A percentile compares a stretch with the other conserved stretches of the same genome.
Conservation (phyloP, 1,284 basidiomycete genomes). For the Gymnopus androsaceus region DNA sequence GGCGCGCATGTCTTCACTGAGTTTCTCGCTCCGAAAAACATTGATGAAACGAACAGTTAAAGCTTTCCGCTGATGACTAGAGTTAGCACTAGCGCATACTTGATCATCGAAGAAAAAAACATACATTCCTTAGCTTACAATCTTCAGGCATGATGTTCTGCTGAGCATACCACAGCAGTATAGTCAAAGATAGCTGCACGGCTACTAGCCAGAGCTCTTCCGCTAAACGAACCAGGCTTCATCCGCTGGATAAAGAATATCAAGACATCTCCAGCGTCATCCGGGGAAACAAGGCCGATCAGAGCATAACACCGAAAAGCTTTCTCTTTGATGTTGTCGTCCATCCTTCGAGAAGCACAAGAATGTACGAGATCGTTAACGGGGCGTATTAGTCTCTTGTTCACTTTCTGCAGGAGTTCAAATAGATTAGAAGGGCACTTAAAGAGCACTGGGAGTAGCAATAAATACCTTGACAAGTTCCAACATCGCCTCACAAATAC, state of each 20-base stretch:
- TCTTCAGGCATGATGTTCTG: conserved; percentile 42
- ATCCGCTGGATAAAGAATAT: conserved; percentile 63
- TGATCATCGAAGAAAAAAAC: too few relatives aligned
- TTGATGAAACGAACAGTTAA: conserved; percentile 54
- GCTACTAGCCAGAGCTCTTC: conserved; percentile 71
- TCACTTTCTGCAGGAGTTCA: too few relatives aligned
- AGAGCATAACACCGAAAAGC: conserved; percentile 83
- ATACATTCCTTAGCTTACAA: too few relatives aligned
- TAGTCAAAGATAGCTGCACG: conserved; percentile 81
- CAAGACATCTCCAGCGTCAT: conserved; percentile 68
- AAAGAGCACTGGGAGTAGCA: background rate
- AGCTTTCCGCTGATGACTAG: conserved; percentile 32
- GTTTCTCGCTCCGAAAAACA: conserved; percentile 59
- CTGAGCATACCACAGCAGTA: conserved; percentile 80
- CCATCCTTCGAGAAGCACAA: conserved; percentile 72
- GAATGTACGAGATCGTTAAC: conserved; percentile 86
- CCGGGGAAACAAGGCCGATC: conserved; percentile 83
- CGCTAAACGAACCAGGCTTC: conserved; percentile 47
- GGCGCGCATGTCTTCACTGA: conserved; percentile 60
- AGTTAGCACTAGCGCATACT: background rate
- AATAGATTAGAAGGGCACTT: background rate
- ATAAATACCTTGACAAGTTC: conserved; percentile 89
- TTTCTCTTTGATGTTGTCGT: conserved; percentile 74
- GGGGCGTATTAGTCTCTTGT: conserved; percentile 82
- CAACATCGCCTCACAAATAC: conserved; percentile 84